Evolutionary conservation across 2,329 filamentous ascomycete genomes (phyloP), one percentile per base, ranked within the genome.

Genomic region (Graphilbum fragrans): DNA sequence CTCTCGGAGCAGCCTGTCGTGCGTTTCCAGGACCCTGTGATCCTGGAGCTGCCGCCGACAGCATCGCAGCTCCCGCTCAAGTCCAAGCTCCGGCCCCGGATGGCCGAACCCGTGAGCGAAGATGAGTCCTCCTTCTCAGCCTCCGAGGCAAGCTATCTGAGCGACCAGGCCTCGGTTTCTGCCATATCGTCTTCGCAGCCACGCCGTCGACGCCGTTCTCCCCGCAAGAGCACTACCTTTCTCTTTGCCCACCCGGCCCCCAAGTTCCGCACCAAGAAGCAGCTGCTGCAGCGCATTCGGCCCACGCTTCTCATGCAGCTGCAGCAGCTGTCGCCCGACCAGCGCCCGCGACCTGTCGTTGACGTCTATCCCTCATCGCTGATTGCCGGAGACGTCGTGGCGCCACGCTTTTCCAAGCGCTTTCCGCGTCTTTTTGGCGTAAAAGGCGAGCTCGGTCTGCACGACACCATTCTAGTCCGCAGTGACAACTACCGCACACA

Each of bases 281-380:
- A 82, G 20, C 70, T 80, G 47, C 64, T 86, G 29, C 66, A 82
- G 14, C 74, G 80, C 50, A 66, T 82, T 23, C 74, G 81, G 16
- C 81, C 82, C 11, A 75, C 75, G 40, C 62, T 86, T 17, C 62
- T 86, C 6, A 67, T 88, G 6, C 83, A 90, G 56, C 63, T 88
- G 16, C 83, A 87, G 53, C 69, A 74, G 43, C 57, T 86, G n/a
- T 66, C 70, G 2, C 60, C 67, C 33, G 69, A 75, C 46, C 66
- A 65, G 16, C 72, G 82, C 20, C 80, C 81, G 0, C 68, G 69
- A 39, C 83, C 83, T 1, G 72, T 75, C 4, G 77, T 85, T 48
- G 83, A 90, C 50, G 74, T 86, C n/a, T 70, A 86, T 34, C 81
- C 82, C 0, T 76, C 79, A 2, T 74, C 72, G n/a, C 64, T 72